Conservation (phyloP, 257 asterid species). For the Rauvolfia tetraphylla region DNA sequence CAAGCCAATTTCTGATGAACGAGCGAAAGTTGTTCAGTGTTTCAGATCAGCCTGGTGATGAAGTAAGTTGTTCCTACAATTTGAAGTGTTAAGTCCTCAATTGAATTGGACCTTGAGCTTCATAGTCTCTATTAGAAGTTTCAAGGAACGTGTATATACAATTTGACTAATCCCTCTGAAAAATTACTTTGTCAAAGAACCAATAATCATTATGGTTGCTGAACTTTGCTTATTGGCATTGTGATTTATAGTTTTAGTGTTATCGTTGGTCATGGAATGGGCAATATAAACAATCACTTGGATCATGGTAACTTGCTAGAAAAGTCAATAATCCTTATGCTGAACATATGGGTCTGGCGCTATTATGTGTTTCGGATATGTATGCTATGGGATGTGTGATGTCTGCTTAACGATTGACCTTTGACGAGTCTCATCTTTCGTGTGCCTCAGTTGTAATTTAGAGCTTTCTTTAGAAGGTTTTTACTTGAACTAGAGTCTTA, state of each 20-base stretch:
- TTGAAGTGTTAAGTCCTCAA: background rate
- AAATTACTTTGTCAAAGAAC: background rate
- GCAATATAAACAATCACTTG: background rate
- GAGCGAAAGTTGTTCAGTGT: constrained; percentile 28
- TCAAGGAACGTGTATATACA: background rate
- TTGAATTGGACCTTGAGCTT: background rate
- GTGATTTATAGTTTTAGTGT: background rate
- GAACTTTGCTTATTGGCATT: background rate
- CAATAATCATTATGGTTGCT: background rate
- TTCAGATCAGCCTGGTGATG: constrained; percentile 34
- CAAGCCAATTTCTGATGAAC: constrained; percentile 35
- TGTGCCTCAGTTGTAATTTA: background rate
- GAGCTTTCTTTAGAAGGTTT: background rate
- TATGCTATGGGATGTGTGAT: background rate
- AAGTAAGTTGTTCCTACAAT: constrained; percentile 28
- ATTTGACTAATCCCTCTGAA: background rate
- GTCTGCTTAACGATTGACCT: background rate
- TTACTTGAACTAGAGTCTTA: background rate
- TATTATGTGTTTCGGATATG: background rate
- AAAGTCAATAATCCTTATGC: background rate
- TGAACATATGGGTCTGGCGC: background rate
- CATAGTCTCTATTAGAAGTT: background rate
- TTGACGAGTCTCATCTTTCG: background rate
- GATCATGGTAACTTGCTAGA: background rate
- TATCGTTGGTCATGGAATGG: background rate